Conservation (phyloP, 768 basidiomycete species). For the Tremella fuciformis region DNA sequence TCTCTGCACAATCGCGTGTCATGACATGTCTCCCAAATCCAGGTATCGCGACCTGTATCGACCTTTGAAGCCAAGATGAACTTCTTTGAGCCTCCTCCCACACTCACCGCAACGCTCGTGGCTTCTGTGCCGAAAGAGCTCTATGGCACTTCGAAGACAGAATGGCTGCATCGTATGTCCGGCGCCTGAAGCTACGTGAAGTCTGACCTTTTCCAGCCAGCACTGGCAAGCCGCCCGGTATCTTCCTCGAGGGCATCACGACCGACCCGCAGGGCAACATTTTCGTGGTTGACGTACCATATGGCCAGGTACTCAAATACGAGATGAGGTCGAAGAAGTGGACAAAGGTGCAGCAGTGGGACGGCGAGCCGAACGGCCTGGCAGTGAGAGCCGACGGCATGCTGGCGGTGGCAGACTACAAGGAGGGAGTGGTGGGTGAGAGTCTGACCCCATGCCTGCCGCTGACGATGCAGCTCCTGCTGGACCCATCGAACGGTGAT, state of each 20-base stretch:
- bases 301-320: conserved; percentile 20
- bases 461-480: conserved; percentile 11
- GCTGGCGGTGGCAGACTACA: conserved; percentile 28
- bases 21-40: no score
- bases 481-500: conserved; percentile 13
- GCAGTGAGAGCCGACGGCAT: conserved; percentile 20
- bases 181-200: not conserved
- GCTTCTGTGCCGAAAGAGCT: conserved; percentile 8
- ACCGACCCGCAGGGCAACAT: conserved; percentile 27
- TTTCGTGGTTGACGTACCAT: conserved; percentile 25
- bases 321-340: not conserved
- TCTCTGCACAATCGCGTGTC: no score
- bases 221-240: conserved; percentile 7
- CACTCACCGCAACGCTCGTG: conserved; percentile 4
- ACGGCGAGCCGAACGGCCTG: conserved; percentile 28
- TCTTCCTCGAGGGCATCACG: conserved; percentile 27
- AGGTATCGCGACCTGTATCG: no score
- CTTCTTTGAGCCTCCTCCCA: conserved; percentile 7
- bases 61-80: not conserved
- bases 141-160: not conserved
- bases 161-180: conserved; percentile 3
- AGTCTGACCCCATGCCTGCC: not conserved
- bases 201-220: not conserved
- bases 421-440: conserved; percentile 24
- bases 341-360: conserved; percentile 12